Base-by-base conservation (phyloP, 129 eudicot genomes). In the Centella asiatica region DNA sequence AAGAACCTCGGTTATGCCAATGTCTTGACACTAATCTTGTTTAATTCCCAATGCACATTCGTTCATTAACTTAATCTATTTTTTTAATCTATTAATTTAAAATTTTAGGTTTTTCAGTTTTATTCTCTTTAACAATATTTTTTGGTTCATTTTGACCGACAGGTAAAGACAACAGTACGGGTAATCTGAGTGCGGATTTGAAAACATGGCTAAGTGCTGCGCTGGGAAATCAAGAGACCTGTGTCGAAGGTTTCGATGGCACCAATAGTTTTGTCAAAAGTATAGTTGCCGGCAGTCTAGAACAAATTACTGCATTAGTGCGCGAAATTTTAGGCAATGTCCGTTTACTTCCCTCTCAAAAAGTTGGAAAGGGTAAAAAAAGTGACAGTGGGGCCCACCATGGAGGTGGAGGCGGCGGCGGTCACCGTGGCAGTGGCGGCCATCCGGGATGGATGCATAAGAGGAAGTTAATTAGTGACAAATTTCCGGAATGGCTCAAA, bases 221-320 rank as follows among this genome's bases (percentile, higher is more conserved):
- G 44, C 60, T 92, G 4, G 72, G 67, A 32, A 92, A 92, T 69
- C 95, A 87, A 76, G 98, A 84, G 60, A 92, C 98, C 1, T 92
- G 98, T 78, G 70, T 72, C 61, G 95, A 92, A 29, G 98, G 98
- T 5, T 87, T 92, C 53, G 98, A 87, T 3, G 98, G 94, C 39
- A 84, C 98, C 6, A 82, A 74, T 57, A 69, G 73, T 69, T 5
- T 84, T 17, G 74, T 87, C 54, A 73, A 87, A 72, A 70, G 44
- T 34, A 9, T 79, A 64, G 80, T 84, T 0, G 74, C 68, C 2
- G 79, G 80, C 31, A 72, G 85, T 68, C 77, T 87, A 17, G 61
- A 67, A 56, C 80, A 79, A 74, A 69, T 86, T 27, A 65, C 81
- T 53, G 86, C 87, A 3, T 66, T 86, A 33, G 74, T 90, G 22